These are phyloP conservation scores for Hypoxylon rubiginosum DNA, from an alignment of 2,329 filamentous ascomycete genomes.

Conservation along the genomic window DNA sequence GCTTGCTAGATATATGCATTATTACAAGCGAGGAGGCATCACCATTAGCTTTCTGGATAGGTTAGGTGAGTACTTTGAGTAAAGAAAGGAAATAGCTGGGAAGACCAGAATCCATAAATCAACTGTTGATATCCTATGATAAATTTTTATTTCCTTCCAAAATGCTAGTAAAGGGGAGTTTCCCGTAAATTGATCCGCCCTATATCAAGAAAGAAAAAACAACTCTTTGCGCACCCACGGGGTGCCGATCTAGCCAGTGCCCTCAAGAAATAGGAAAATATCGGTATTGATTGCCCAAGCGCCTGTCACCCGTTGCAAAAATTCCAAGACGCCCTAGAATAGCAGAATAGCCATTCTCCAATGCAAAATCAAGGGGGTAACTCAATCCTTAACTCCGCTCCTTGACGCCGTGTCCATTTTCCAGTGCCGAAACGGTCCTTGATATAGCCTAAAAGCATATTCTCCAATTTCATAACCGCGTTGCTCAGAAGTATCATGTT, in stretches of 20 bases:
- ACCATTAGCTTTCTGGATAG: neutral
- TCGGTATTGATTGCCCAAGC: neutral
- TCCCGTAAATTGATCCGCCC: constrained; percentile 10
- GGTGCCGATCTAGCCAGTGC: constrained; percentile 20
- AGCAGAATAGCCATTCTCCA: neutral
- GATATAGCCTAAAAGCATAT: constrained; percentile 29
- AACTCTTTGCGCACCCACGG: neutral
- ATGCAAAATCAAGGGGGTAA: constrained; percentile 17
- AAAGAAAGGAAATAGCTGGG: neutral
- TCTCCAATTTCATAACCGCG: constrained; percentile 6
- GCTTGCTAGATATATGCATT: neutral
- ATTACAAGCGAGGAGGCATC: neutral
- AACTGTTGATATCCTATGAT: constrained; percentile 24
- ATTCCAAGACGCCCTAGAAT: constrained; percentile 27
- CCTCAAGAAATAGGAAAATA: constrained; percentile 22
- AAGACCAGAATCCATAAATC: neutral
- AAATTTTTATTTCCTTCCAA: constrained; percentile 18
- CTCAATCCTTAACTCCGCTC: constrained; percentile 19
- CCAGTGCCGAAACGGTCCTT: constrained; percentile 7
- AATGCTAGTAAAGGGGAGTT: constrained; percentile 23
- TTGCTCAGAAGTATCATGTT: constrained; percentile 5
- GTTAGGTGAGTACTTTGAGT: neutral
- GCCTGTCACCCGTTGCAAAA: constrained; percentile 12
- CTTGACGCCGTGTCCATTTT: constrained; percentile 29
- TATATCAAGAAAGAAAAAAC: constrained; percentile 7